Percentiles rank a stretch among this genome's conserved stretches.
These are phyloP conservation scores for Scheffersomyces quercinus DNA, from an alignment of 1,139 yeast species.

Conservation along the genomic window DNA sequence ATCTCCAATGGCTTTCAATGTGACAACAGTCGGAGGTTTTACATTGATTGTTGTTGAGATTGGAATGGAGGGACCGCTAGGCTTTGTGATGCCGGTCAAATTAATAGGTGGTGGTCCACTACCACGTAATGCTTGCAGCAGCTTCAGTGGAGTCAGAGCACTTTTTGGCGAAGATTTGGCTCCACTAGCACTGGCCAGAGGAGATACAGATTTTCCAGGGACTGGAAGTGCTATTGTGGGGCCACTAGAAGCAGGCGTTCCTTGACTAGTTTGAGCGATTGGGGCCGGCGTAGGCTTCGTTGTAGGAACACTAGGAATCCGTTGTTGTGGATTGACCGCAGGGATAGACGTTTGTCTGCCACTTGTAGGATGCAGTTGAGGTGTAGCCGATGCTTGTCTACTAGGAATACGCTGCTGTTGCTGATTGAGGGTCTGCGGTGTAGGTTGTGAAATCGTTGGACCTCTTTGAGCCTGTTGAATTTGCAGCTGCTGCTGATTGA, in stretches of 20 bases:
- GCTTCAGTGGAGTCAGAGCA: slow-evolving; percentile 1
- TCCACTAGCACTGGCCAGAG: slow-evolving; percentile 1
- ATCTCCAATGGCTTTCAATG: slow-evolving; percentile 49
- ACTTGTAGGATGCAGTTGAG: slow-evolving; percentile 5
- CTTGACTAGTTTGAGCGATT: background rate
- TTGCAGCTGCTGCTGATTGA: slow-evolving; percentile 8
- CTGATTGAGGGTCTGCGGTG: too few species aligned
- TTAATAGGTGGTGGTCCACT: slow-evolving; percentile 22
- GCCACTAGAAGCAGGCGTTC: slow-evolving; percentile 1
- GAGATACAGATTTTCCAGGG: slow-evolving; percentile 1
- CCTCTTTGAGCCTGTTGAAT: background rate
- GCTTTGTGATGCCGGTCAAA: slow-evolving; percentile 55
- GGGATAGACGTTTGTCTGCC: background rate
- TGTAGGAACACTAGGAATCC: slow-evolving; percentile 8
- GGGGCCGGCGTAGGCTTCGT: slow-evolving; percentile 4
- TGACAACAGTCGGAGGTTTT: slow-evolving; percentile 61
- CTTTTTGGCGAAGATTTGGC: slow-evolving; percentile 1
- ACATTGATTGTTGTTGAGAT: slow-evolving; percentile 70
- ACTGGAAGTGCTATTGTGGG: slow-evolving; percentile 12
- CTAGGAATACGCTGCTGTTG: slow-evolving; percentile 8
- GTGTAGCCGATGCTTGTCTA: slow-evolving; percentile 13
- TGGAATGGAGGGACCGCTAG: slow-evolving; percentile 71
- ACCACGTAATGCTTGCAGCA: slow-evolving; percentile 10
- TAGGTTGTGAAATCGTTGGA: too few species aligned
- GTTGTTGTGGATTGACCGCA: slow-evolving; percentile 10